Evolutionary conservation across 495 filamentous ascomycete genomes (phyloP).

Genomic region (Clohesyomyces aquaticus): DNA sequence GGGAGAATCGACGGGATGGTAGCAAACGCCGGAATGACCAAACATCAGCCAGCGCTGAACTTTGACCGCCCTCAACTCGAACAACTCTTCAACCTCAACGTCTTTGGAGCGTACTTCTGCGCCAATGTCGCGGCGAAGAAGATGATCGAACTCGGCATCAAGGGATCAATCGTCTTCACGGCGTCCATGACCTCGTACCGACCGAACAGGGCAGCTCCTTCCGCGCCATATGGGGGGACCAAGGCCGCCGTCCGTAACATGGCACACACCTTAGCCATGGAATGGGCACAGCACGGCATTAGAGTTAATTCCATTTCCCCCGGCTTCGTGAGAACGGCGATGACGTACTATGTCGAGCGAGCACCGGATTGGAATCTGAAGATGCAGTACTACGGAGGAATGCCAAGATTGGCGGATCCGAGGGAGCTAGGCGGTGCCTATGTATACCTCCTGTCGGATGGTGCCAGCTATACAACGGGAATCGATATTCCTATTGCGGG

Average conservation of each 20-base stretch:
- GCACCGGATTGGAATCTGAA: constrained; percentile 53
- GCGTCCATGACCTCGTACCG: constrained; percentile 55
- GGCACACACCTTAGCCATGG: constrained; percentile 54
- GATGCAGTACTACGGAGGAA: constrained; percentile 60
- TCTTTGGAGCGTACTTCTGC: constrained; percentile 52
- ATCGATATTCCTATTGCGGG: constrained; percentile 69
- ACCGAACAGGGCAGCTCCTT: constrained; percentile 49
- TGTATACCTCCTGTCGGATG: constrained; percentile 80
- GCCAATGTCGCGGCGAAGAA: constrained; percentile 48
- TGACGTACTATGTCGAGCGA: constrained; percentile 68
- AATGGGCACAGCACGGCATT: constrained; percentile 55
- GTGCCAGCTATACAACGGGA: constrained; percentile 81
- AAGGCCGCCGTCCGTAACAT: constrained; percentile 46
- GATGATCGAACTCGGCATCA: constrained; percentile 52
- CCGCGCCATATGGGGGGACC: constrained; percentile 44
- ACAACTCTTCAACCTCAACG: constrained; percentile 53
- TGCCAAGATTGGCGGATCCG: constrained; percentile 71
- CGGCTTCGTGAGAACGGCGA: constrained; percentile 82
- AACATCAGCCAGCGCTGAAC: constrained; percentile 52
- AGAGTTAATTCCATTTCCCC: constrained; percentile 83
- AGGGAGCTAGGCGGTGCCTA: constrained; percentile 84
- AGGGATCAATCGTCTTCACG: constrained; percentile 54
- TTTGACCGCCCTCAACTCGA: constrained; percentile 50
- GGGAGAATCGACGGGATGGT: constrained; percentile 57
- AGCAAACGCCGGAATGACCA: constrained; percentile 56